These are phyloP conservation scores for Ustilago trichophora DNA, from an alignment of 1,284 basidiomycete species.

Conservation along the genomic window DNA sequence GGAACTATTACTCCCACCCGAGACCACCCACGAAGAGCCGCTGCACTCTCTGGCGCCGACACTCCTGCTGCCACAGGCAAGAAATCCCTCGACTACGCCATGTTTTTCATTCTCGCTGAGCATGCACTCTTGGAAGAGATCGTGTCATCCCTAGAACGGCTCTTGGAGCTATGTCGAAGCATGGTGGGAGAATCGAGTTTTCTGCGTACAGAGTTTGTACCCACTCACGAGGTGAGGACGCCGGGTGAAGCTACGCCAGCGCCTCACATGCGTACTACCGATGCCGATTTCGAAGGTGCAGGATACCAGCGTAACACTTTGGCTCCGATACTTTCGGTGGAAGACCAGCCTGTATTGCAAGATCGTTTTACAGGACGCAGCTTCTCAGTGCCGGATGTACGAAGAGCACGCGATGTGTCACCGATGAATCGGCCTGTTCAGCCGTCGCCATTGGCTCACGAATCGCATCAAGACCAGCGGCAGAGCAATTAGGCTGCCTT, in stretches of 20 bases:
- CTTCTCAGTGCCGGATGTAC: background rate
- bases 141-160: conserved; percentile 41
- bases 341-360: background rate
- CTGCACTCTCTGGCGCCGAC: conserved; percentile 3
- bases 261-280: background rate
- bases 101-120: conserved; percentile 60
- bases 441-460: conserved; percentile 14
- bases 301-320: background rate
- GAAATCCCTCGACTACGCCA: conserved; percentile 32
- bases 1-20: conserved; percentile 1
- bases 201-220: conserved; percentile 38
- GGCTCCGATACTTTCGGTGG: background rate
- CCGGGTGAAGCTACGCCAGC: conserved; percentile 10
- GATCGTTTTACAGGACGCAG: background rate
- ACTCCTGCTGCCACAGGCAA: conserved; percentile 10
- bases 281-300: background rate
- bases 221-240: conserved; percentile 12
- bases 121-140: conserved; percentile 57
- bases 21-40: background rate
- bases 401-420: conserved; percentile 1
- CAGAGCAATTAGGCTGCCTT: too few relatives aligned
- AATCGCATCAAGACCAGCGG: conserved; percentile 1
- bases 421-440: conserved; percentile 9
- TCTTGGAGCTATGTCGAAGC: conserved; percentile 48
- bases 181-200: conserved; percentile 59